Percentiles rank a stretch among this genome's conserved stretches.
These are phyloP conservation scores for Alloteropsis semialata DNA, from an alignment of 176 grass and related monocot genomes.

Conservation along the genomic window DNA sequence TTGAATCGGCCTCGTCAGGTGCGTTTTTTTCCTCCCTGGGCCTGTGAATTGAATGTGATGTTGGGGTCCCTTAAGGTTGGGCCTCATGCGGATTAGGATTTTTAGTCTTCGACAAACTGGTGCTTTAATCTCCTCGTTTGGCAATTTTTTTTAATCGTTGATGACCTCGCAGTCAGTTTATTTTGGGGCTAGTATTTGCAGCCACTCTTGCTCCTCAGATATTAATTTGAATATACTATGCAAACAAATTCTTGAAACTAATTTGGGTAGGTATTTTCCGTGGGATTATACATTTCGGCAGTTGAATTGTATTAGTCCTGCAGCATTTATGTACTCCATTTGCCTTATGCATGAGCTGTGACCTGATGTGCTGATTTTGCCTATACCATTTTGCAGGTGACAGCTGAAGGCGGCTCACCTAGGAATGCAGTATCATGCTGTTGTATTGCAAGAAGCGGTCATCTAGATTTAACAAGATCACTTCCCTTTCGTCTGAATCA, in stretches of 20 bases:
- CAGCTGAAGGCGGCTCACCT: not conserved
- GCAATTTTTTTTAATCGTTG: not conserved
- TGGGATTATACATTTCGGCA: not conserved
- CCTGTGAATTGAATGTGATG: not conserved
- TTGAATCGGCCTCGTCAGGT: not conserved
- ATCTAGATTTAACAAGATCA: not conserved
- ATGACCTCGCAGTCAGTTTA: not conserved
- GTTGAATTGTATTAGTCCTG: not conserved
- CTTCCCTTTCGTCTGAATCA: not conserved
- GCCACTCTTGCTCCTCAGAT: not conserved
- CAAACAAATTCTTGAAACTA: not conserved
- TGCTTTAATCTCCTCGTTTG: not conserved
- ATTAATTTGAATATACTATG: no score
- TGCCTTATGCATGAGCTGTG: slow-evolving; percentile 14
- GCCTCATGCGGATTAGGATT: not conserved
- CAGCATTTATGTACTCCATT: not conserved
- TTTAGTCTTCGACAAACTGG: not conserved
- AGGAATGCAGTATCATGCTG: slow-evolving; percentile 44
- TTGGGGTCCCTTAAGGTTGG: not conserved
- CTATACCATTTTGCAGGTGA: not conserved
- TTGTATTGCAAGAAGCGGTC: slow-evolving; percentile 22
- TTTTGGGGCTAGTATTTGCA: not conserved
- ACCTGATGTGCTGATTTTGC: slow-evolving; percentile 30
- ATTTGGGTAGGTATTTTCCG: no score
- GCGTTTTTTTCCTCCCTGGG: not conserved